phyloP scores from a whole-genome alignment of 2,329 filamentous ascomycete genomes.

The Sporothrix phasma region DNA sequence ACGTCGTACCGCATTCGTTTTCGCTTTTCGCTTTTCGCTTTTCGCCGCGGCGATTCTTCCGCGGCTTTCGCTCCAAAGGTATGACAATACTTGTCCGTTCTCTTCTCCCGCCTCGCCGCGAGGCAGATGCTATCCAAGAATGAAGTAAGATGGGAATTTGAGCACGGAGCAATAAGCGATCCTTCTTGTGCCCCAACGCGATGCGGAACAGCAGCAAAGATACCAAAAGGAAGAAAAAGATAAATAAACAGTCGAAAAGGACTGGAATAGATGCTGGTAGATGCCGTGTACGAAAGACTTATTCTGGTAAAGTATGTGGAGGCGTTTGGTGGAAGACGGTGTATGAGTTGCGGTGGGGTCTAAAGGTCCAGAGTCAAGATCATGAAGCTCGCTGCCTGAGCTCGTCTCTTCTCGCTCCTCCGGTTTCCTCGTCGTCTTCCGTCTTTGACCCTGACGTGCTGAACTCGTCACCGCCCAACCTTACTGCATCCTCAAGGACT shows the following conservation, averaged over 20 bases:
- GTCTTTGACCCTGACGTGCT: not conserved
- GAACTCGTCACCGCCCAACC: not conserved
- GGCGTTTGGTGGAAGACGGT: no score
- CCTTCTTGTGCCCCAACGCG: constrained; percentile 11
- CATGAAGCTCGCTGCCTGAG: no score
- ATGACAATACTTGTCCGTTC: not conserved
- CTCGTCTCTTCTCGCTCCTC: not conserved
- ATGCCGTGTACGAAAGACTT: not conserved
- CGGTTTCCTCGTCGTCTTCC: not conserved
- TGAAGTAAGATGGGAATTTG: not conserved
- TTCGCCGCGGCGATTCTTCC: not conserved
- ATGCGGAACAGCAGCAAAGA: not conserved
- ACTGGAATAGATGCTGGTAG: no score
- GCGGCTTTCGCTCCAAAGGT: not conserved
- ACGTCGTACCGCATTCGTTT: not conserved
- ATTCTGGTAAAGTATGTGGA: no score
- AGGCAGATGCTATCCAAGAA: not conserved
- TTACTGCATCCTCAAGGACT: constrained; percentile 30
- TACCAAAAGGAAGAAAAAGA: not conserved
- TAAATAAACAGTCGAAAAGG: not conserved
- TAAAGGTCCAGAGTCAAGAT: no score
- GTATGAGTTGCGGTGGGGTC: no score
- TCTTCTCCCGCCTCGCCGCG: not conserved
- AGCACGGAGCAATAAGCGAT: no score
- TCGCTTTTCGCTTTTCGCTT: not conserved